Conservation (phyloP, 495 filamentous ascomycete species). For the Trichocladium uniseriatum region DNA sequence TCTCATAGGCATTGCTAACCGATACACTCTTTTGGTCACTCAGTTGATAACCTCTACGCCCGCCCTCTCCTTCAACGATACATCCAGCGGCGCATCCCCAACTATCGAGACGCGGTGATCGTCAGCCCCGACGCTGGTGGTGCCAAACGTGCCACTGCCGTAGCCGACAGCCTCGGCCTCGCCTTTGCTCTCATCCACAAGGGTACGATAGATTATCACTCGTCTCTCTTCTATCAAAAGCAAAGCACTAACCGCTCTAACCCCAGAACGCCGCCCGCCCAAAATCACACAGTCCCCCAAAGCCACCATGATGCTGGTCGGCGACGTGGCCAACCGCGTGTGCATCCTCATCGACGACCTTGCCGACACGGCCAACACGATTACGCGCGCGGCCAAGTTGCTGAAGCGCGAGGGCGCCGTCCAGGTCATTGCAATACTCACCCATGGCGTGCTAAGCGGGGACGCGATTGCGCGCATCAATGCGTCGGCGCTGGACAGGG, state of each 20-base stretch:
- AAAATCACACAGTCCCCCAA: constrained; percentile 79
- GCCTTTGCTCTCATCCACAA: constrained; percentile 97
- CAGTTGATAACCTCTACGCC: constrained; percentile 89
- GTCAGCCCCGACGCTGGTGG: constrained; percentile 95
- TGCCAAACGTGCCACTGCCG: constrained; percentile 92
- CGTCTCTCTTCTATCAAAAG: constrained; percentile 8
- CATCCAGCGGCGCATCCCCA: constrained; percentile 78
- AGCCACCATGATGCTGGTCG: constrained; percentile 82
- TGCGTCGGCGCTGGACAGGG: constrained; percentile 76
- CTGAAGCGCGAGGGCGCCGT: constrained; percentile 88
- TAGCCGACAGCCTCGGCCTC: constrained; percentile 86
- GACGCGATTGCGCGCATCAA: constrained; percentile 94
- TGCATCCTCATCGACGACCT: constrained; percentile 91
- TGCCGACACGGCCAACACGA: constrained; percentile 92
- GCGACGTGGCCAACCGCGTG: constrained; percentile 69
- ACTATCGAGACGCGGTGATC: constrained; percentile 79
- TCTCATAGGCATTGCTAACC: not conserved
- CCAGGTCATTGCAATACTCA: constrained; percentile 80
- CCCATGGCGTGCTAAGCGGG: constrained; percentile 87
- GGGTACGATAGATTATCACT: constrained; percentile 63
- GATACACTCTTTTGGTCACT: not conserved
- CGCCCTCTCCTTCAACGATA: constrained; percentile 80
- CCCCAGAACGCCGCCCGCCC: constrained; percentile 79
- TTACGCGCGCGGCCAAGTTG: constrained; percentile 92
- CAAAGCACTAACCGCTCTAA: not conserved